Evolutionary conservation across 169 alveolate species (phyloP).

Genomic region (Perkinsus chesapeaki): DNA sequence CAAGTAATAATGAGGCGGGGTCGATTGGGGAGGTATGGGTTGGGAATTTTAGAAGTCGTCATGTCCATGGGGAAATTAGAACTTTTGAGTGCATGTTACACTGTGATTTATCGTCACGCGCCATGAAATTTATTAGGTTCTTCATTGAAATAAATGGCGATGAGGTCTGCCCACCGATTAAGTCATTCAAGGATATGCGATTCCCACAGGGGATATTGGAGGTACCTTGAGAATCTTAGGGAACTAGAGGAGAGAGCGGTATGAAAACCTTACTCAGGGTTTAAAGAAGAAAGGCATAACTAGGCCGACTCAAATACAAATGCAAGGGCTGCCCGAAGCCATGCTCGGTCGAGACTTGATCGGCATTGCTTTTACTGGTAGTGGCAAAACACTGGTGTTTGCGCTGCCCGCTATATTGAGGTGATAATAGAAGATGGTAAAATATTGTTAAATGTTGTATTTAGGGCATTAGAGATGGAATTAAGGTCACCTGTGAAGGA

Average conservation of each 20-base stretch:
- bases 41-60: too few species aligned
- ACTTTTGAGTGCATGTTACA: too few species aligned
- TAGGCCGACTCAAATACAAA: conserved; percentile 86
- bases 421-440: not conserved
- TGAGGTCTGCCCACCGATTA: conserved; percentile 85
- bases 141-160: conserved; percentile 72
- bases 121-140: conserved; percentile 22
- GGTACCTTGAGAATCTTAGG: conserved; percentile 18
- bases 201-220: conserved; percentile 74
- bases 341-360: conserved; percentile 78
- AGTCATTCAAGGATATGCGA: conserved; percentile 77
- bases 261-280: too few species aligned
- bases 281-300: conserved; percentile 52
- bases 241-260: not conserved
- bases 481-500: conserved; percentile 8
- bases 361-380: conserved; percentile 85
- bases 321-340: conserved; percentile 80
- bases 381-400: conserved; percentile 87
- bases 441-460: too few species aligned
- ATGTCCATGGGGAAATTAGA: too few species aligned
- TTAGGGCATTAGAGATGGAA: not conserved
- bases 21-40: too few species aligned
- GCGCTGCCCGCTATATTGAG: conserved; percentile 73
- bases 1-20: not conserved
- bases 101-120: not conserved